Base-by-base conservation (phyloP, 176 grass and related monocot species). In the Hordeum marinum region DNA sequence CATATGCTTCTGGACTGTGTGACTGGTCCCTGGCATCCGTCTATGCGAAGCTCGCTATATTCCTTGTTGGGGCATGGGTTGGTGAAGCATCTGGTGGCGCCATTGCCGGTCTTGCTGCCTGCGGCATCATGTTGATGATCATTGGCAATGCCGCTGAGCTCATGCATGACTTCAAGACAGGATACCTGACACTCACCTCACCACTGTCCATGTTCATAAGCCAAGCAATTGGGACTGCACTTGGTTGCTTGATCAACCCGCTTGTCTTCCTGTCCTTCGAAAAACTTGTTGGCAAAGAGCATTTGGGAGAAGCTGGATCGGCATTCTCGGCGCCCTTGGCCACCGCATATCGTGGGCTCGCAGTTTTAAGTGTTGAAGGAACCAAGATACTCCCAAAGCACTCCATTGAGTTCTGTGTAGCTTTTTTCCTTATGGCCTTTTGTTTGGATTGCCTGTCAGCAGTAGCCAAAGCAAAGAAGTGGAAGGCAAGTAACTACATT, bases 231-330 rank as follows among this genome's bases (percentile, higher is more conserved):
- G 86, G 92, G 3, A 91, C 80, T 1, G 64, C 80, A 8, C 71
- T 94, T 14, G 92, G 92, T n/a, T 94, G 92, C 86, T 4, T 91
- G 35, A 61, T 91, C 72, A 76, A 85, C 35, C 88, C 92, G 3
- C 29, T 69, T 8, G 79, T 94, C 48, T 88, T 86, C 83, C 41
- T 82, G 43, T 62, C 20, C 35, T 94, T 90, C 27, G 81, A 88
- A 64, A 76, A 29, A 12, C 50, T 88, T 36, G 77, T 31, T 4
- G 82, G 73, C 11, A 3, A 59, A 36, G 91, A 63, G 21, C 41
- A 80, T 18, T 27, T 82, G 6, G 66, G 86, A 10, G 21, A 83
- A 25, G 20, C 43, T 6, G 79, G 84, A 1, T 58, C 88, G 34
- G 5, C 1, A 9, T 86, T 81, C 36, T n/a, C 80, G 3, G 76